Evolutionary conservation across 352 stramenopile species (phyloP).

Genomic region (Phytophthora pisi): DNA sequence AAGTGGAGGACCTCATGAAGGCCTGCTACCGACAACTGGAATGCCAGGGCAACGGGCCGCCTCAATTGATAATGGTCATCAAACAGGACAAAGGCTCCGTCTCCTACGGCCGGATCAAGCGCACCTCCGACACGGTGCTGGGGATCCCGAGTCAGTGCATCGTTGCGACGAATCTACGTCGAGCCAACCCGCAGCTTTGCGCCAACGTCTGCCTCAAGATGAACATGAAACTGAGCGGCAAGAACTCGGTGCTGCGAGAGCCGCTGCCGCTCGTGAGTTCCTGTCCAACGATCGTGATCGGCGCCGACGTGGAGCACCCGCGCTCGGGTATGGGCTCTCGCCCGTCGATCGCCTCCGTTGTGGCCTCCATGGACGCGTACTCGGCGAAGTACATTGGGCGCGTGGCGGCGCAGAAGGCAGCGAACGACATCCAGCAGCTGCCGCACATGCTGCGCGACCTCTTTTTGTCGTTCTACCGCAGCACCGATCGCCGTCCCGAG

Average conservation of each 20-base stretch:
- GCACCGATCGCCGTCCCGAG: slow-evolving; percentile 66
- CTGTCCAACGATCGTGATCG: slow-evolving; percentile 73
- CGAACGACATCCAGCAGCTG: slow-evolving; percentile 59
- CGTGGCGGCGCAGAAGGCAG: slow-evolving; percentile 50
- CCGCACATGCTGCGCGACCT: slow-evolving; percentile 69
- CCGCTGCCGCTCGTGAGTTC: slow-evolving; percentile 47
- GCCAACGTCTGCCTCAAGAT: slow-evolving; percentile 74
- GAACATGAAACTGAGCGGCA: slow-evolving; percentile 73
- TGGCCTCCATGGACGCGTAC: slow-evolving; percentile 74
- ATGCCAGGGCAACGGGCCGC: slow-evolving; percentile 14
- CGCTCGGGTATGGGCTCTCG: slow-evolving; percentile 56
- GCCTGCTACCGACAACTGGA: slow-evolving; percentile 51
- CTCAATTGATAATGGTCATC: slow-evolving; percentile 65
- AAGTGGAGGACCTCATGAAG: slow-evolving; percentile 72
- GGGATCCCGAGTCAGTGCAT: slow-evolving; percentile 76
- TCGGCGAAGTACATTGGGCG: slow-evolving; percentile 61
- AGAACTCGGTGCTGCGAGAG: slow-evolving; percentile 60
- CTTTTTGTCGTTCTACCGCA: slow-evolving; percentile 73
- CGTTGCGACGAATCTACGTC: slow-evolving; percentile 42
- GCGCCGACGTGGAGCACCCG: slow-evolving; percentile 74
- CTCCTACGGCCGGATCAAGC: slow-evolving; percentile 67
- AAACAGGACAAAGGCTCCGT: slow-evolving; percentile 42
- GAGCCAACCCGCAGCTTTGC: slow-evolving; percentile 53
- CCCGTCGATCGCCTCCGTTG: slow-evolving; percentile 73
- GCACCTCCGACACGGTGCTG: slow-evolving; percentile 62